Base-by-base conservation (phyloP, 169 alveolate species). In the Cyclospora cayetanensis region DNA sequence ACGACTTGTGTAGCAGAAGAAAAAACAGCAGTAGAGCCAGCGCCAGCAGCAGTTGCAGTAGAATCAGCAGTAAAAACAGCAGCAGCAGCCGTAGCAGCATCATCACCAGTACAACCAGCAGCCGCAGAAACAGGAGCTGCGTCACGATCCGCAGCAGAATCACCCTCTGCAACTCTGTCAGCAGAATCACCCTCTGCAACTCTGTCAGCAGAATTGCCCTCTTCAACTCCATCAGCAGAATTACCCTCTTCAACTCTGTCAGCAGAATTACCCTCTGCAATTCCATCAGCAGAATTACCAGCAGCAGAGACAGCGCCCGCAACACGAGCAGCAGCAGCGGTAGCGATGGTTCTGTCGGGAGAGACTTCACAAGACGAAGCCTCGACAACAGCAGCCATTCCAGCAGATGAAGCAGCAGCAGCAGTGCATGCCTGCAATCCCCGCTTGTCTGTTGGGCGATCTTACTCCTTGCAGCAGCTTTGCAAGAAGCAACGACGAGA, bases 71-170 rank as follows among this genome's bases (percentile, higher is more conserved):
- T 22, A 18, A 22, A 50, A 22, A 31, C 70, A 55, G 4, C 70
- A 55, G 70, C 70, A 55, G 70, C 70, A 55, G 70, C 70, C 20
- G 70, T 31, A 55, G 70, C 18, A 55, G 70, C 70, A 55, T n/a
- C n/a, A n/a, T n/a, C n/a, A n/a, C n/a, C n/a, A n/a, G n/a, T n/a
- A n/a, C n/a, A n/a, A n/a, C n/a, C n/a, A n/a, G n/a, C n/a, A n/a
- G n/a, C n/a, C n/a, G n/a, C n/a, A n/a, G n/a, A n/a, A n/a, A n/a
- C n/a, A n/a, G n/a, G n/a, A n/a, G n/a, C n/a, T n/a, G n/a, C n/a
- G n/a, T n/a, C n/a, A n/a, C n/a, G n/a, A n/a, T n/a, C n/a, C n/a
- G n/a, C n/a, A n/a, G n/a, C n/a, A n/a, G n/a, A n/a, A n/a, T n/a
- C n/a, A n/a, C n/a, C n/a, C n/a, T n/a, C n/a, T n/a, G n/a, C n/a